These are phyloP conservation scores for Aspergillus japonicus DNA, from an alignment of 2,329 filamentous ascomycete genomes.

Conservation along the genomic window DNA sequence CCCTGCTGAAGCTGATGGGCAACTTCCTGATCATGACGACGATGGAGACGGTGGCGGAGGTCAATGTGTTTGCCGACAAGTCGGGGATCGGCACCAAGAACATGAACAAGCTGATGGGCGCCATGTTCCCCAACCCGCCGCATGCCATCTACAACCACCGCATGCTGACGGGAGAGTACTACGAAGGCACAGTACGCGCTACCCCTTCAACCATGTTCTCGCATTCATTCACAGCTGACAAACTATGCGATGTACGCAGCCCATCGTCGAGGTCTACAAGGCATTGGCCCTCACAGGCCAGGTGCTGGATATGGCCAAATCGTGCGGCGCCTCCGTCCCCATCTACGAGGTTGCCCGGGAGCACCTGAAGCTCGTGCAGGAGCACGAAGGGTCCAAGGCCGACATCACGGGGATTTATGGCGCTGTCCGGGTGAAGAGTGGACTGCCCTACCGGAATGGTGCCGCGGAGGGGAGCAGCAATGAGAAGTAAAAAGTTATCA, in stretches of 20 bases:
- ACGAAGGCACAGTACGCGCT: neutral
- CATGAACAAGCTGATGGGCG: conserved; percentile 6
- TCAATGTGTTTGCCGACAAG: conserved; percentile 9
- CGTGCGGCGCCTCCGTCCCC: conserved; percentile 1
- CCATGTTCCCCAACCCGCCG: conserved; percentile 7
- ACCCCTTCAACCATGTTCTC: neutral
- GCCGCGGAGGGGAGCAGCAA: neutral
- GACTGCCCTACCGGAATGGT: neutral
- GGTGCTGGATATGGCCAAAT: neutral
- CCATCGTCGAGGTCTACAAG: conserved; percentile 4
- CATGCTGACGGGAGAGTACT: conserved; percentile 7
- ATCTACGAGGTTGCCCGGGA: conserved; percentile 5
- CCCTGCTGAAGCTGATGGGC: conserved; percentile 3
- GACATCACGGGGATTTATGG: neutral
- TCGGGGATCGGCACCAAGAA: conserved; percentile 1
- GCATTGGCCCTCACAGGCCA: neutral
- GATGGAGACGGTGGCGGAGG: conserved; percentile 7
- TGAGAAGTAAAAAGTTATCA: neutral
- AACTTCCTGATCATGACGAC: conserved; percentile 7
- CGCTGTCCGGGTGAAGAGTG: neutral
- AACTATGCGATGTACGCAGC: neutral
- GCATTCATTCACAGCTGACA: neutral
- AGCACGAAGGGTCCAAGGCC: neutral
- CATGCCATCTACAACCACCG: conserved; percentile 5
- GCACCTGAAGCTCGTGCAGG: conserved; percentile 3